These are phyloP conservation scores for Cladosporium sphaerospermum DNA, from an alignment of 2,329 filamentous ascomycete species.

Conservation along the genomic window DNA sequence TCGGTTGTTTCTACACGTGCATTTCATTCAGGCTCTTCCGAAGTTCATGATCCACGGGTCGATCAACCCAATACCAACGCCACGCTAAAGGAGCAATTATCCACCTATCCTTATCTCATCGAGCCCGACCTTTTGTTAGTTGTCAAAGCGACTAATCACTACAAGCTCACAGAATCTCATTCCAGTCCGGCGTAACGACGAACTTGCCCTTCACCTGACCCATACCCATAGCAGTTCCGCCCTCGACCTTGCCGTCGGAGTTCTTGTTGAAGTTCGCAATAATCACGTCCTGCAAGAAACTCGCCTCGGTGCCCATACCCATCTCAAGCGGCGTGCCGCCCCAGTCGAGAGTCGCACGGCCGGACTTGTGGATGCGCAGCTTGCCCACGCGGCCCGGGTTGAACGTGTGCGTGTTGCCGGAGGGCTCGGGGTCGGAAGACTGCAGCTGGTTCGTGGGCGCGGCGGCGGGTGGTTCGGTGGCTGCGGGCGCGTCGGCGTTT, in stretches of 20 bases:
- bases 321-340: conserved; percentile 55
- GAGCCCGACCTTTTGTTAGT: no score
- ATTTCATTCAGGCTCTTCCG: neutral
- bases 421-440: conserved; percentile 33
- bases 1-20: neutral
- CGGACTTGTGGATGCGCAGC: conserved; percentile 55
- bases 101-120: neutral
- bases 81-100: conserved; percentile 5
- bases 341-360: conserved; percentile 57
- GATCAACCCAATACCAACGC: conserved; percentile 5
- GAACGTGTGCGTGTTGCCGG: conserved; percentile 29
- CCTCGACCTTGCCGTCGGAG: conserved; percentile 18
- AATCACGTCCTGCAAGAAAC: conserved; percentile 57
- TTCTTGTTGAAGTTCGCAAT: conserved; percentile 30
- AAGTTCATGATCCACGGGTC: no score
- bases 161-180: conserved; percentile 38
- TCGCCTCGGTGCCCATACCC: conserved; percentile 49
- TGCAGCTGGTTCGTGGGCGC: conserved; percentile 29
- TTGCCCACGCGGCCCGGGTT: conserved; percentile 53
- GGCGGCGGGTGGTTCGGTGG: conserved; percentile 19
- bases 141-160: neutral
- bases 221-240: conserved; percentile 48
- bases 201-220: conserved; percentile 60
- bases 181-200: conserved; percentile 57
- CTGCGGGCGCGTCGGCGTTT: conserved; percentile 14